Percentiles rank a stretch among this genome's conserved stretches.
phyloP scores from a whole-genome alignment of 2,329 filamentous ascomycete species.

The Hyphodiscus sp. region DNA sequence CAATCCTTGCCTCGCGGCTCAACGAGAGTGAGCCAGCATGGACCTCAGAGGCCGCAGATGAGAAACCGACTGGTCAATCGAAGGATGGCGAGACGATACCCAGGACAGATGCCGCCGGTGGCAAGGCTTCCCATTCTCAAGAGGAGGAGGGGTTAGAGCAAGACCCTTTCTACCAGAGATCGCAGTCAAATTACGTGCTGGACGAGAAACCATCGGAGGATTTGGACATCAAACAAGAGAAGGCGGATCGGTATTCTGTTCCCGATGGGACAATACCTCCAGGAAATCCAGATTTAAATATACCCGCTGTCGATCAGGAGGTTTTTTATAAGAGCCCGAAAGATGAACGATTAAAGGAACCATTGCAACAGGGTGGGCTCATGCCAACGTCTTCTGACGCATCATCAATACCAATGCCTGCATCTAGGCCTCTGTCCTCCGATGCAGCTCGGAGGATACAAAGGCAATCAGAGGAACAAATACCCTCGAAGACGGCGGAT shows the following conservation, averaged over 20 bases:
- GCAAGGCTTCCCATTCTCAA: slow-evolving; percentile 12
- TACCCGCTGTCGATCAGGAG: slow-evolving; percentile 28
- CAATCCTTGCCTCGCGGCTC: slow-evolving; percentile 50
- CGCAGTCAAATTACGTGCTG: slow-evolving; percentile 34
- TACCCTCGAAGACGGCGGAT: slow-evolving; percentile 44
- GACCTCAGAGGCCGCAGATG: slow-evolving; percentile 18
- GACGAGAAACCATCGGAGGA: slow-evolving; percentile 33
- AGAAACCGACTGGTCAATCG: slow-evolving; percentile 12
- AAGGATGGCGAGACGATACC: slow-evolving; percentile 17
- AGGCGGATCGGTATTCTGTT: slow-evolving; percentile 36
- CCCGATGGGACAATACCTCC: slow-evolving; percentile 46
- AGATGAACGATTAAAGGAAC: slow-evolving; percentile 32
- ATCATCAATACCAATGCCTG: slow-evolving; percentile 36
- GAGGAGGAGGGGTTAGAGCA: slow-evolving; percentile 37
- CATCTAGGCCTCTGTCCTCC: slow-evolving; percentile 27
- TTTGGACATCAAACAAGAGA: slow-evolving; percentile 39
- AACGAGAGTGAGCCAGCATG: slow-evolving; percentile 38
- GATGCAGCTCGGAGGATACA: slow-evolving; percentile 40
- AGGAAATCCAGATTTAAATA: slow-evolving; percentile 20
- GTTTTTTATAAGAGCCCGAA: slow-evolving; percentile 28
- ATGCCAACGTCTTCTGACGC: slow-evolving; percentile 28
- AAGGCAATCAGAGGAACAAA: slow-evolving; percentile 42
- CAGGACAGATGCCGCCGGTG: slow-evolving; percentile 27
- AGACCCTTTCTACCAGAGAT: slow-evolving; percentile 43
- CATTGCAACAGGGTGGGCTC: slow-evolving; percentile 15